Conservation (phyloP, 78 protist species). For the Trichosphaerium sp. region DNA sequence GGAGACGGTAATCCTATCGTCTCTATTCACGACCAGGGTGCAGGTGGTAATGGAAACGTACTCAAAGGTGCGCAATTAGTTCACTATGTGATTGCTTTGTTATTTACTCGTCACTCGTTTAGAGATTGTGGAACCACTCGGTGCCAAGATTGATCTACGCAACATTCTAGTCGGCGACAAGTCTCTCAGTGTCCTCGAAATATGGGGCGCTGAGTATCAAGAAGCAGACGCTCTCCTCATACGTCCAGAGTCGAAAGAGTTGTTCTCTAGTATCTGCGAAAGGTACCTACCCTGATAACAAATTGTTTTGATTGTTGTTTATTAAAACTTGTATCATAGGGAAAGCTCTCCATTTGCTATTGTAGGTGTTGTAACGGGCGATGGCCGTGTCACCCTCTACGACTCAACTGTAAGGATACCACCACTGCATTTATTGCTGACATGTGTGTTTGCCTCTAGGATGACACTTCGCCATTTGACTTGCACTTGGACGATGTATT, state of each 20-base stretch:
- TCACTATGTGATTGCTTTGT: too few relatives aligned
- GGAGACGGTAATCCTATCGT: slow-evolving; percentile 69
- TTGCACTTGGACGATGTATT: slow-evolving; percentile 11
- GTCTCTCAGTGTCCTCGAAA: slow-evolving; percentile 62
- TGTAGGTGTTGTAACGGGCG: slow-evolving; percentile 65
- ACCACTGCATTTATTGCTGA: slow-evolving; percentile 28
- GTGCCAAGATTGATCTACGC: slow-evolving; percentile 44
- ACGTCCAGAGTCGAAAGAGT: not conserved
- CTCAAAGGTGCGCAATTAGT: too few relatives aligned
- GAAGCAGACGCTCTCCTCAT: slow-evolving; percentile 63
- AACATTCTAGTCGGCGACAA: slow-evolving; percentile 35
- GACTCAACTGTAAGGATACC: slow-evolving; percentile 10
- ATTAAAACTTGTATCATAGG: too few relatives aligned
- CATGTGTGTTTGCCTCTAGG: not conserved
- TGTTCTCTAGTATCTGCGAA: slow-evolving; percentile 25
- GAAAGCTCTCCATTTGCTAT: slow-evolving; percentile 51
- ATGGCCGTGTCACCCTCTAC: slow-evolving; percentile 34
- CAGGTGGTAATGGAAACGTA: slow-evolving; percentile 77
- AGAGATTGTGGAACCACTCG: slow-evolving; percentile 67
- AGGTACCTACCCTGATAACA: too few relatives aligned
- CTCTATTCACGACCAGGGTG: slow-evolving; percentile 78
- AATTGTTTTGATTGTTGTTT: too few relatives aligned
- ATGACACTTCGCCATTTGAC: not conserved
- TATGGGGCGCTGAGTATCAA: slow-evolving; percentile 85
- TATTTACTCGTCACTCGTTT: too few relatives aligned